phyloP scores from a whole-genome alignment of 2,329 filamentous ascomycete species.

The Lomentospora prolificans region DNA sequence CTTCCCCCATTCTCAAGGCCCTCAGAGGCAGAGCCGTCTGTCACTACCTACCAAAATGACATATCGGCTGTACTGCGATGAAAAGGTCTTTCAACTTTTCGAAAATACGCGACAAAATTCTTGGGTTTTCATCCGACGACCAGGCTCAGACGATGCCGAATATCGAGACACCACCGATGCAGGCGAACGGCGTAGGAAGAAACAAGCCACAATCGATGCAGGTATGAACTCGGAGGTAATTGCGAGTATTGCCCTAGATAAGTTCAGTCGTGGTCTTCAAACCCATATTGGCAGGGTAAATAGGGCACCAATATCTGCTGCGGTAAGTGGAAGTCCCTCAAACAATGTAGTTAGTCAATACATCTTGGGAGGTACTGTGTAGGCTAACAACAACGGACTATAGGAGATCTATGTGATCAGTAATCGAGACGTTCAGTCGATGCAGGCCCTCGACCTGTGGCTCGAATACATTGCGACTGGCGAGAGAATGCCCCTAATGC shows the following conservation, averaged over 20 bases:
- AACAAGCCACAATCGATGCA: not conserved
- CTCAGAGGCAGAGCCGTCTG: slow-evolving; percentile 20
- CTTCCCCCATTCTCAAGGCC: slow-evolving; percentile 25
- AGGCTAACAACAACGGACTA: too few species aligned
- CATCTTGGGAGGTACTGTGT: too few species aligned
- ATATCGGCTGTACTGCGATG: slow-evolving; percentile 27
- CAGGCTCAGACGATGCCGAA: slow-evolving; percentile 20
- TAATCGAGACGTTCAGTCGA: slow-evolving; percentile 26
- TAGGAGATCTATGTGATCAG: slow-evolving; percentile 33
- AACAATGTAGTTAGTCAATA: too few species aligned
- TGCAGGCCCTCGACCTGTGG: slow-evolving; percentile 28
- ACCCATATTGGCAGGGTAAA: slow-evolving; percentile 27
- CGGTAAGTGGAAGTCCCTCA: too few species aligned
- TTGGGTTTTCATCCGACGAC: slow-evolving; percentile 24
- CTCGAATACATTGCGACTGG: slow-evolving; percentile 27
- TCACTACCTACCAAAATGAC: slow-evolving; percentile 25
- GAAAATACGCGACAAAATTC: slow-evolving; percentile 24
- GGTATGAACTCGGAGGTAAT: not conserved
- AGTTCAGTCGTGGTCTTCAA: slow-evolving; percentile 25
- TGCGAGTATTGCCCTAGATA: slow-evolving; percentile 26
- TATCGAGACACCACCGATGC: slow-evolving; percentile 19
- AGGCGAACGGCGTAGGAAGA: slow-evolving; percentile 19
- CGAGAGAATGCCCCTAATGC: slow-evolving; percentile 25
- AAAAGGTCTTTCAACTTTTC: slow-evolving; percentile 26
- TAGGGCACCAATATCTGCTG: slow-evolving; percentile 23